Evolutionary conservation across 148 eudicot genomes (phyloP).

Genomic region (Polygonum aviculare): DNA sequence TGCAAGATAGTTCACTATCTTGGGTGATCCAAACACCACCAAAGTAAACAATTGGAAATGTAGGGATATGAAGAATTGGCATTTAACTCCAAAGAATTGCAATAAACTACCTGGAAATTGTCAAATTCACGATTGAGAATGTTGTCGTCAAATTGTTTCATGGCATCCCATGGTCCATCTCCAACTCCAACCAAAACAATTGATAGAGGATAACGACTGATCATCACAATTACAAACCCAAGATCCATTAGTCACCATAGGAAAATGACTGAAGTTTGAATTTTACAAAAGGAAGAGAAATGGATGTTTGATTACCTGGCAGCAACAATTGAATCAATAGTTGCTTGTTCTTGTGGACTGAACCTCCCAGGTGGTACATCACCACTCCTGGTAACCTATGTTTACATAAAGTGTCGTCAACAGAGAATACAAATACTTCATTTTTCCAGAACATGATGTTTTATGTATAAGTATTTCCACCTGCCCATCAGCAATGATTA

Average conservation of each 20-base stretch:
- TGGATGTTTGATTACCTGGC: conserved; percentile 39
- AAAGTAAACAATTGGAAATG: neutral
- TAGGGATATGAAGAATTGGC: neutral
- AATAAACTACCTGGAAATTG: conserved; percentile 69
- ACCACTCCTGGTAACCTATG: conserved; percentile 45
- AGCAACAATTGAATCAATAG: conserved; percentile 56
- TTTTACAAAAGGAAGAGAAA: neutral
- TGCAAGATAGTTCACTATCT: neutral
- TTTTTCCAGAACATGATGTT: neutral
- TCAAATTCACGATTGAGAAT: conserved; percentile 73
- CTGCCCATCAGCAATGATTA: conserved; percentile 82
- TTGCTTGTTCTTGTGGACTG: conserved; percentile 70
- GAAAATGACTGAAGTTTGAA: neutral
- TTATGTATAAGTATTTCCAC: conserved; percentile 14
- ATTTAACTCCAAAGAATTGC: neutral
- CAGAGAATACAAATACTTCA: neutral
- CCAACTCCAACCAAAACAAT: conserved; percentile 78
- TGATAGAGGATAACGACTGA: conserved; percentile 69
- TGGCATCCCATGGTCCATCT: conserved; percentile 89
- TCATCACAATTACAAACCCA: conserved; percentile 4
- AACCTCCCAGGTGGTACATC: conserved; percentile 43
- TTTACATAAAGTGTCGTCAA: neutral
- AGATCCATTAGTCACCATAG: neutral
- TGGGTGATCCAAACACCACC: too few species aligned
- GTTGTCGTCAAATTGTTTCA: conserved; percentile 70